Conservation (phyloP, 306 rosid genomes). For the Luffa aegyptiaca region DNA sequence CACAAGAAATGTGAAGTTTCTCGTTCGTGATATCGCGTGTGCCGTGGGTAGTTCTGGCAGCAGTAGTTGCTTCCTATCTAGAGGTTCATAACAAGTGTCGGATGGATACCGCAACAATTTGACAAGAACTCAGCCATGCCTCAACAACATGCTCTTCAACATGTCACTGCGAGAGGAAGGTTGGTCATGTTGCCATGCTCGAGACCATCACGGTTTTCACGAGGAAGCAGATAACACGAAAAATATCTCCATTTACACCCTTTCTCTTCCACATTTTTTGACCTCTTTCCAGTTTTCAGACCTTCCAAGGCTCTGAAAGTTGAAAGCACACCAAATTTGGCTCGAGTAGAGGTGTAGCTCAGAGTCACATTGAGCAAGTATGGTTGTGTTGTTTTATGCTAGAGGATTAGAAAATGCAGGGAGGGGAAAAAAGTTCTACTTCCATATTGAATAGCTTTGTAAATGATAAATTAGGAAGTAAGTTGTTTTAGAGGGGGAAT, state of each 20-base stretch:
- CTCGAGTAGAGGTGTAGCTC: background rate
- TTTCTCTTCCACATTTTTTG: background rate
- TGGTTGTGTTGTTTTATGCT: background rate
- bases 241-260: background rate
- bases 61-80: conserved; percentile 38
- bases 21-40: conserved; percentile 49
- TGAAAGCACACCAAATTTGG: background rate
- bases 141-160: background rate
- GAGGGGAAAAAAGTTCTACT: background rate
- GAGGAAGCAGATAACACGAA: background rate
- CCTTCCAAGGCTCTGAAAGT: background rate
- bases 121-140: background rate
- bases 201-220: background rate
- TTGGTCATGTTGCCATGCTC: background rate
- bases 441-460: background rate
- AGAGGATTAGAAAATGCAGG: background rate
- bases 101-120: conserved; percentile 10
- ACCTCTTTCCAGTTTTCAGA: background rate
- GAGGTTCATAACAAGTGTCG: conserved; percentile 26
- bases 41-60: conserved; percentile 46
- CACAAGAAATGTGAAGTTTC: conserved; percentile 37
- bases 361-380: too few relatives aligned
- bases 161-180: background rate
- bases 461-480: background rate
- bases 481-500: background rate